These are phyloP conservation scores for rapeseed (Brassica napus) DNA, from an alignment of 345 rosid species.

Conservation along the genomic window Da-Ae NC_063448.1:48681501-48682000, in stretches of 20 bases:
- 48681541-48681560: conserved; percentile 38
- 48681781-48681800: conserved; percentile 69
- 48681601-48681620: conserved; percentile 35
- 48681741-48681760: conserved; percentile 45
- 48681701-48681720: conserved; percentile 64
- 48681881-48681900: conserved; percentile 20
- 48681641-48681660: conserved; percentile 23
- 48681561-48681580: conserved; percentile 41
- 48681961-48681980: conserved; percentile 51
- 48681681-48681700: conserved; percentile 40
- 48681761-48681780: conserved; percentile 52
- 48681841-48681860: conserved; percentile 26
- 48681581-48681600: conserved; percentile 24
- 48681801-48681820: conserved; percentile 15
- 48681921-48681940: conserved; percentile 35
- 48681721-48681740: conserved; percentile 77
- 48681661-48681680: conserved; percentile 24
- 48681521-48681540: conserved; percentile 37
- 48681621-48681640: conserved; percentile 41
- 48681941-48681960: conserved; percentile 30
- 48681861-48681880: conserved; percentile 24
- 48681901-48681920: conserved; percentile 32
- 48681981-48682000: conserved; percentile 36
- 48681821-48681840: not conserved
- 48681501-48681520: conserved; percentile 45